Conservation (phyloP, 1,284 basidiomycete species). For the Gymnopus androsaceus region DNA sequence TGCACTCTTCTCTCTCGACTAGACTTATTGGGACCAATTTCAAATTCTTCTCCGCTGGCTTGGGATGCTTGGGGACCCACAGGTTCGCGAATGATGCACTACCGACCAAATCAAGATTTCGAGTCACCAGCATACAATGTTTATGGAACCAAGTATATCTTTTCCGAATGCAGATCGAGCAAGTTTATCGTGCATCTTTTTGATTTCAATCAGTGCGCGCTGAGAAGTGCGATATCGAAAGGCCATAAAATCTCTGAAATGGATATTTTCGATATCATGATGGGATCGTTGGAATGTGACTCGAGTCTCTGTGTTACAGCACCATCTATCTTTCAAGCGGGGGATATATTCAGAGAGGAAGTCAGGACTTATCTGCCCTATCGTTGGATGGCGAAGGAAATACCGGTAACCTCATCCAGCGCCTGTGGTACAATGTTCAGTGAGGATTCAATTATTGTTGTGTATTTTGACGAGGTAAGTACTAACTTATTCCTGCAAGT, state of each 20-base stretch:
- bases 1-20: slow-evolving; percentile 42
- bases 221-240: slow-evolving; percentile 31
- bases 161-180: slow-evolving; percentile 26
- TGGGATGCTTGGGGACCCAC: slow-evolving; percentile 58
- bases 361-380: slow-evolving; percentile 6
- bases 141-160: slow-evolving; percentile 48
- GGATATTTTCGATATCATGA: neutral
- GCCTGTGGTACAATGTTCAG: slow-evolving; percentile 3
- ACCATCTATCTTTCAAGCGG: slow-evolving; percentile 1
- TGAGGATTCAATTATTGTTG: slow-evolving; percentile 12
- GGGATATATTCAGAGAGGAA: slow-evolving; percentile 9
- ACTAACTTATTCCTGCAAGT: too few relatives aligned
- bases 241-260: neutral
- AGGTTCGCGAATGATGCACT: slow-evolving; percentile 40
- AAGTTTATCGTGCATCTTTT: slow-evolving; percentile 30
- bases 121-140: slow-evolving; percentile 63
- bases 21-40: slow-evolving; percentile 18
- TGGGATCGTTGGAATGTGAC: neutral
- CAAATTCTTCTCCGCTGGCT: slow-evolving; percentile 29
- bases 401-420: neutral
- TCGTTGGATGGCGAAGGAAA: neutral
- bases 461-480: too few relatives aligned
- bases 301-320: slow-evolving; percentile 5
- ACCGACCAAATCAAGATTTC: slow-evolving; percentile 34
- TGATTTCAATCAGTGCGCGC: slow-evolving; percentile 54